These are phyloP conservation scores for Prunus davidiana DNA, from an alignment of 306 rosid genomes.

Conservation along the genomic window DNA sequence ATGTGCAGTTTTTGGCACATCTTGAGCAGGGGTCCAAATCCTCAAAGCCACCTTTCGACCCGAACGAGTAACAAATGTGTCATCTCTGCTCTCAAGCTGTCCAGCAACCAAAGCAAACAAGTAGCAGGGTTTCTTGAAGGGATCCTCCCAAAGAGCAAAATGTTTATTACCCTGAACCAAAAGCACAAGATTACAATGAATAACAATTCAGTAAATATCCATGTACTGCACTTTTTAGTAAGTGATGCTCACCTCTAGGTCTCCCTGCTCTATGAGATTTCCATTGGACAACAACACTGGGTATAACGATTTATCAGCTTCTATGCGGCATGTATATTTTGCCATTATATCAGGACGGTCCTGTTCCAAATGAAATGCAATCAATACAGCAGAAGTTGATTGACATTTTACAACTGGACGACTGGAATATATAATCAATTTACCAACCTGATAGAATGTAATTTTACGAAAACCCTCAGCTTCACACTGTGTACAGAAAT, in stretches of 20 bases:
- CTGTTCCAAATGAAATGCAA: constrained; percentile 43
- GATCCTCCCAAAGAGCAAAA: constrained; percentile 95
- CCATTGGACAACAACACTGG: constrained; percentile 97
- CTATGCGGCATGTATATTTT: constrained; percentile 76
- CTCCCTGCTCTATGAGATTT: constrained; percentile 81
- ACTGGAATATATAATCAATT: constrained; percentile 1
- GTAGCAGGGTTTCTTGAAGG: constrained; percentile 96
- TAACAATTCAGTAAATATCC: constrained; percentile 18
- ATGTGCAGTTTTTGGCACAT: constrained; percentile 85
- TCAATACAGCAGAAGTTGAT: constrained; percentile 26
- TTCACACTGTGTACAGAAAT: constrained; percentile 98
- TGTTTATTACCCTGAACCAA: constrained; percentile 78
- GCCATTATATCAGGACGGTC: constrained; percentile 99
- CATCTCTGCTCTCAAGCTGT: constrained; percentile 85
- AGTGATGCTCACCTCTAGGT: constrained; percentile 64
- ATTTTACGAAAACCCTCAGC: constrained; percentile 98
- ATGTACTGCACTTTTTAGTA: not conserved
- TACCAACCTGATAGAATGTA: constrained; percentile 81
- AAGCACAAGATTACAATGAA: constrained; percentile 22
- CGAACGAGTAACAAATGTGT: constrained; percentile 60
- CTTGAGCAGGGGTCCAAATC: constrained; percentile 94
- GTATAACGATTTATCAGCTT: constrained; percentile 78
- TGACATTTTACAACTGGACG: constrained; percentile 7
- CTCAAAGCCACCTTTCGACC: constrained; percentile 80
- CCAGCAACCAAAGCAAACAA: constrained; percentile 99